A percentile compares a stretch with the other conserved stretches of the same genome.
Evolutionary conservation across 495 filamentous ascomycete genomes (phyloP).

Genomic region (Aspergillus avenaceus): DNA sequence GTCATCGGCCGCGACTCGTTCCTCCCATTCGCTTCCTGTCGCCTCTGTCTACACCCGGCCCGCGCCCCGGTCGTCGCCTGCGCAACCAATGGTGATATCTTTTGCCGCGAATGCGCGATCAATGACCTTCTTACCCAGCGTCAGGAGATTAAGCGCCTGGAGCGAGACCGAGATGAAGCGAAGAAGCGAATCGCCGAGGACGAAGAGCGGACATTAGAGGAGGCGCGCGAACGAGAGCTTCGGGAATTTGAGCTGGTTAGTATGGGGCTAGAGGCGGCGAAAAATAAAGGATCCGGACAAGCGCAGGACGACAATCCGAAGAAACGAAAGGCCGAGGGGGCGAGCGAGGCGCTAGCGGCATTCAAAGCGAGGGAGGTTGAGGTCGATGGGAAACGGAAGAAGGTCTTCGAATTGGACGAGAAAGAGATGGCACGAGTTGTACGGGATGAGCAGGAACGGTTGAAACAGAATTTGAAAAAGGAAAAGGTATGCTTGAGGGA

Average conservation of each 20-base stretch:
- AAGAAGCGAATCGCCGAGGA: slow-evolving; percentile 36
- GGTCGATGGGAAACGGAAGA: slow-evolving; percentile 47
- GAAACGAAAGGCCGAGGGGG: slow-evolving; percentile 30
- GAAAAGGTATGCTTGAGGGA: slow-evolving; percentile 58
- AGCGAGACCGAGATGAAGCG: slow-evolving; percentile 58
- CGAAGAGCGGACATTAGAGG: slow-evolving; percentile 31
- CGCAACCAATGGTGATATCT: slow-evolving; percentile 79
- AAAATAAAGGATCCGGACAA: slow-evolving; percentile 7
- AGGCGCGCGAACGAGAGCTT: slow-evolving; percentile 31
- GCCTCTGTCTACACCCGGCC: slow-evolving; percentile 81
- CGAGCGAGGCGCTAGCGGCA: slow-evolving; percentile 20
- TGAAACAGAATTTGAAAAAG: slow-evolving; percentile 61
- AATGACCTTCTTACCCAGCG: slow-evolving; percentile 85
- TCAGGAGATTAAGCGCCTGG: slow-evolving; percentile 85
- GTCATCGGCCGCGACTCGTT: slow-evolving; percentile 89
- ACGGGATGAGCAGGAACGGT: slow-evolving; percentile 62
- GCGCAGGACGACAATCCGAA: slow-evolving; percentile 6
- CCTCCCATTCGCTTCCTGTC: slow-evolving; percentile 87
- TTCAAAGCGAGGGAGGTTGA: slow-evolving; percentile 63
- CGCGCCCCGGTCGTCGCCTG: slow-evolving; percentile 79
- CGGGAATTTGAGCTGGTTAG: slow-evolving; percentile 38
- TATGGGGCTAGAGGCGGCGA: slow-evolving; percentile 36
- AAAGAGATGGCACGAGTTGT: slow-evolving; percentile 72
- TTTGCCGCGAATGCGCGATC: slow-evolving; percentile 93
- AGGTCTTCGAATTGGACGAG: slow-evolving; percentile 72